Percentiles rank a stretch among this genome's conserved stretches.
These are phyloP conservation scores for Kandelia obovata DNA, from an alignment of 345 rosid species.

Conservation along the genomic window DNA sequence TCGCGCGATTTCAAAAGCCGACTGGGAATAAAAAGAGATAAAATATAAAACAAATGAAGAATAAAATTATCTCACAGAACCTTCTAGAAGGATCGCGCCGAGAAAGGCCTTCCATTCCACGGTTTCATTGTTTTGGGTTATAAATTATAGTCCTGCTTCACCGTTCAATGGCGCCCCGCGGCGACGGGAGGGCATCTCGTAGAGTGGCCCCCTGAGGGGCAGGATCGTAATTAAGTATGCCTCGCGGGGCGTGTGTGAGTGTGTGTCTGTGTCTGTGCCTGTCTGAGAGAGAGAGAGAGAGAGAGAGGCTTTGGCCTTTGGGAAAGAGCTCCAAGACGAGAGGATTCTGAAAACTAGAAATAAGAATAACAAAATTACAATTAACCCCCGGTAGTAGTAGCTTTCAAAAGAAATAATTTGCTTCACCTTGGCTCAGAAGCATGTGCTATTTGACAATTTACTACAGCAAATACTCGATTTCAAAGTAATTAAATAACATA, in stretches of 20 bases:
- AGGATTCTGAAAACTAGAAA: conserved; percentile 1
- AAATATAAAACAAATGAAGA: neutral
- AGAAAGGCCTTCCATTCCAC: neutral
- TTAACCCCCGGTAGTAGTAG: too few species aligned
- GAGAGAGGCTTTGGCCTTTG: conserved; percentile 2
- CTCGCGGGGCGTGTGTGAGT: neutral
- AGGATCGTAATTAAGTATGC: conserved; percentile 36
- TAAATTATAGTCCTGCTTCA: neutral
- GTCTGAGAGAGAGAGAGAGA: conserved; percentile 1
- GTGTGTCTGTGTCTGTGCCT: too few species aligned
- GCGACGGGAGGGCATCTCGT: conserved; percentile 25
- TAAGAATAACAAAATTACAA: too few species aligned
- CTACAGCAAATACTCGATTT: too few species aligned
- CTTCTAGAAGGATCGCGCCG: conserved; percentile 18
- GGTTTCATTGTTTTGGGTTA: conserved; percentile 9
- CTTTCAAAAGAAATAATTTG: too few species aligned
- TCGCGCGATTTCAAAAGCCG: neutral
- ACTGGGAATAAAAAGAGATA: neutral
- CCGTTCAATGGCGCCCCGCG: neutral
- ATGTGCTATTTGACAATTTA: too few species aligned
- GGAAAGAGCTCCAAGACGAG: conserved; percentile 5
- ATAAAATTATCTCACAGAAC: conserved; percentile 19
- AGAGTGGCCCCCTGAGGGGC: conserved; percentile 17
- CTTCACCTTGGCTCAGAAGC: too few species aligned
- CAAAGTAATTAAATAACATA: too few species aligned